phyloP scores from a whole-genome alignment of 495 filamentous ascomycete genomes.

The Penicillium malachiteum region DNA sequence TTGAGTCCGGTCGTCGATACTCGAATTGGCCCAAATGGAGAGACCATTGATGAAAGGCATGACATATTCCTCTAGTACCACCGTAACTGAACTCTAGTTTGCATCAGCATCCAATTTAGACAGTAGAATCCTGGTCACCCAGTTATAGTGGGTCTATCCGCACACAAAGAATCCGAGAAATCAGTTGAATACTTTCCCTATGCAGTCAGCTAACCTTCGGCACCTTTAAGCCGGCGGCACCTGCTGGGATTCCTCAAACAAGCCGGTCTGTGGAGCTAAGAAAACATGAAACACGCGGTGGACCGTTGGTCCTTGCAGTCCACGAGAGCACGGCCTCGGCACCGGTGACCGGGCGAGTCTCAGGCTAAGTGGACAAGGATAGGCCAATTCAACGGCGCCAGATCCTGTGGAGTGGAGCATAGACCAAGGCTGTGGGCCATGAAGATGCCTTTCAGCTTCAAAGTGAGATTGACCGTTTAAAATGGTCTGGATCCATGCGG shows the following conservation, averaged over 20 bases:
- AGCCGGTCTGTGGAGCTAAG: slow-evolving; percentile 68
- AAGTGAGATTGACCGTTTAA: not conserved
- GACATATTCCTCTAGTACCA: no score
- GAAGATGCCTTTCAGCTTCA: not conserved
- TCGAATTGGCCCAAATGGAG: no score
- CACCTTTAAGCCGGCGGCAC: slow-evolving; percentile 49
- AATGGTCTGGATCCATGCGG: not conserved
- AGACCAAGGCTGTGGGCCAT: not conserved
- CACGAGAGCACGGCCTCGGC: not conserved
- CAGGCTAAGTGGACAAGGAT: not conserved
- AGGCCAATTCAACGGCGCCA: slow-evolving; percentile 1
- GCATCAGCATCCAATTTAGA: no score
- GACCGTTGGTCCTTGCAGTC: slow-evolving; percentile 2
- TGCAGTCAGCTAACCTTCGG: not conserved
- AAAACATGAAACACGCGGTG: slow-evolving; percentile 48
- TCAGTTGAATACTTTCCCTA: no score
- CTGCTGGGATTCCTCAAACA: slow-evolving; percentile 59
- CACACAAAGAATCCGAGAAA: no score
- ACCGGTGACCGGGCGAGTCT: not conserved
- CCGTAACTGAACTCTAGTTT: no score
- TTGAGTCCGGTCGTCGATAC: no score
- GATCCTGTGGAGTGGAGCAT: slow-evolving; percentile 4
- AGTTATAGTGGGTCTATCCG: no score
- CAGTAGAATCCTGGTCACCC: no score
- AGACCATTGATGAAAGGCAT: no score